These are phyloP conservation scores for Hypomyces rosellus DNA, from an alignment of 2,329 filamentous ascomycete species.

Conservation along the genomic window DNA sequence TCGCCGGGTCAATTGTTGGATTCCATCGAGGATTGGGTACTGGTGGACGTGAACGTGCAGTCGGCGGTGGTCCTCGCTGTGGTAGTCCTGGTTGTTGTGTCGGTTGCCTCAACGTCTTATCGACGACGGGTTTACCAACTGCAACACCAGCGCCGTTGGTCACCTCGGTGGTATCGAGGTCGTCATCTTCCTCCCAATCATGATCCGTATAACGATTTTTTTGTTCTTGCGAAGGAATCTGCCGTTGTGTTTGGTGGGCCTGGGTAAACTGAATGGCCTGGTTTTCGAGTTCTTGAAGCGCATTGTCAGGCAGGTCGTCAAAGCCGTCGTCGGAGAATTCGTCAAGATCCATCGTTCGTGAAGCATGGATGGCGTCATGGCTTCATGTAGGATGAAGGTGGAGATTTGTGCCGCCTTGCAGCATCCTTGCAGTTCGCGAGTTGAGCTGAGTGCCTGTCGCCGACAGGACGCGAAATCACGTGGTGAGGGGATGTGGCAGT, in stretches of 20 bases:
- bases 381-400: conserved; percentile 1
- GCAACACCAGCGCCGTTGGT: conserved; percentile 41
- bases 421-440: background rate
- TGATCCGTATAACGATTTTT: conserved; percentile 28
- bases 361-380: conserved; percentile 13
- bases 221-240: conserved; percentile 17
- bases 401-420: too few species aligned
- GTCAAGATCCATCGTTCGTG: conserved; percentile 38
- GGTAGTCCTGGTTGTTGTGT: conserved; percentile 19
- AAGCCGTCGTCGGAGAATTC: conserved; percentile 60
- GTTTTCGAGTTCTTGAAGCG: conserved; percentile 56
- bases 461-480: conserved; percentile 26
- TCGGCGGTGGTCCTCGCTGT: conserved; percentile 13
- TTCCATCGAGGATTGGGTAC: conserved; percentile 35
- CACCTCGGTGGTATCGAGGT: conserved; percentile 53
- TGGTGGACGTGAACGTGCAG: conserved; percentile 21
- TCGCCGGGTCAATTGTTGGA: conserved; percentile 22
- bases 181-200: conserved; percentile 48
- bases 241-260: conserved; percentile 26
- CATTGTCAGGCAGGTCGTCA: conserved; percentile 52
- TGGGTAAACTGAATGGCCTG: conserved; percentile 58
- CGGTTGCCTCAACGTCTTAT: conserved; percentile 30
- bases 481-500: conserved; percentile 13
- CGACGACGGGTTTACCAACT: conserved; percentile 29
- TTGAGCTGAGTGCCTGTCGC: background rate